Base-by-base conservation (phyloP, 1,139 yeast genomes). In the Scheffersomyces titani region DNA sequence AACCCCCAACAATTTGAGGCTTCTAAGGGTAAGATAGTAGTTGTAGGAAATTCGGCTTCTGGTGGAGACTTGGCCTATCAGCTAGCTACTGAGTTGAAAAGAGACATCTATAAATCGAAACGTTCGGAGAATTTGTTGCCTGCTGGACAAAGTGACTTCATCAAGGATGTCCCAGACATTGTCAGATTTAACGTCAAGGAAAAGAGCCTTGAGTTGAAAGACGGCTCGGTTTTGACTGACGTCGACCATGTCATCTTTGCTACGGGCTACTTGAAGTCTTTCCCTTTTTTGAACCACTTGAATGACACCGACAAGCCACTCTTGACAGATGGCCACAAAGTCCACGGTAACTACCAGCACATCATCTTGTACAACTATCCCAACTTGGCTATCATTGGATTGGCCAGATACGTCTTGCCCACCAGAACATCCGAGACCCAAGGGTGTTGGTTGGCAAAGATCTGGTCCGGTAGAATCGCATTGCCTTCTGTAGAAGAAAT, bases 21-120 rank as follows among this genome's bases (percentile, higher is more conserved):
- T 55, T 73, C 80, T 58, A 76, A 70, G 36, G 71, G 70, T 3
- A 63, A 66, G 46, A 82, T 86, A 21, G 69, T 87, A 46, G 81
- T 87, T 13, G 79, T 87, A 4, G 92, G 91, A 1, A 84, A 83
- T 61, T 84, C 87, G 0, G 85, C 89, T 13, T 84, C 89, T 5
- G 90, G 88, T 1, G 74, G 80, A 9, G 92, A 87, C 63, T 75
- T 87, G 54, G 80, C 86, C 0, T 77, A 75, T 57, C 90, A 87
- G 65, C 59, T 83, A 45, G 77, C 80, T 2, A 71, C 75, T 4
- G 67, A 67, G 1, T 76, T 83, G 46, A 62, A 70, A 4, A 66
- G 71, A 51, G 66, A 66, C 36, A 74, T 84, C 18, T 81, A 79
- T 67, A 78, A 82, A 62, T 83, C 87, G 58, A 74, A 74, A 49